A percentile compares a stretch with the other conserved stretches of the same genome.
Conservation (phyloP, 805 yeast species). For the Hanseniaspora lachancei region DNA sequence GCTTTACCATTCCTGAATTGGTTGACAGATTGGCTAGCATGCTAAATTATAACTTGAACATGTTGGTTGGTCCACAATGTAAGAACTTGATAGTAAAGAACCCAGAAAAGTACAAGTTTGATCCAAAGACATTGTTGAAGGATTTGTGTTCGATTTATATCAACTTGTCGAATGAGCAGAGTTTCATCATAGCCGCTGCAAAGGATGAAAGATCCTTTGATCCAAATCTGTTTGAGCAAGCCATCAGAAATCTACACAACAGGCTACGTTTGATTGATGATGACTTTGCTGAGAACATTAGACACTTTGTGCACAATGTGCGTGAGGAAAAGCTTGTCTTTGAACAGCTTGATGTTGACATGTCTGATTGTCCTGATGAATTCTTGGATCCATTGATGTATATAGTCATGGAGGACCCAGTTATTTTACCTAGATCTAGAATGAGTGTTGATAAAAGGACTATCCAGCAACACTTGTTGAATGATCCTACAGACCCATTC, state of each 20-base stretch:
- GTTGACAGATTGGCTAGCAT: conserved; percentile 91
- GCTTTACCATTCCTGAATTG: conserved; percentile 76
- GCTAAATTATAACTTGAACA: conserved; percentile 82
- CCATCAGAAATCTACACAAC: conserved; percentile 48
- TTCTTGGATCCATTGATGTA: conserved; percentile 94
- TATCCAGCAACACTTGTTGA: conserved; percentile 80
- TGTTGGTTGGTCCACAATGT: conserved; percentile 93
- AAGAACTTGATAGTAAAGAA: conserved; percentile 71
- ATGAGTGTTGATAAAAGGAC: conserved; percentile 81
- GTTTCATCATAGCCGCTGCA: conserved; percentile 69
- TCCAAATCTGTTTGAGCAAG: conserved; percentile 52
- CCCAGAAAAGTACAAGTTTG: conserved; percentile 72
- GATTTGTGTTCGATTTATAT: conserved; percentile 63
- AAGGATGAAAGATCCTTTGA: conserved; percentile 85
- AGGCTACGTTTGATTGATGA: conserved; percentile 43
- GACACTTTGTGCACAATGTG: conserved; percentile 51
- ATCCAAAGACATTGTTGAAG: conserved; percentile 59
- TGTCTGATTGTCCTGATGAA: conserved; percentile 93
- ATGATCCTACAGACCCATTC: conserved; percentile 95
- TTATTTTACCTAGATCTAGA: conserved; percentile 75
- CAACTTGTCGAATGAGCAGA: conserved; percentile 50
- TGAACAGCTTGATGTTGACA: conserved; percentile 72
- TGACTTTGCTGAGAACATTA: conserved; percentile 38
- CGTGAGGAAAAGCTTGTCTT: conserved; percentile 46
- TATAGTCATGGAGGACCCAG: conserved; percentile 92